Conservation (phyloP, 805 yeast species). For the Allodekkera sacchari region DNA sequence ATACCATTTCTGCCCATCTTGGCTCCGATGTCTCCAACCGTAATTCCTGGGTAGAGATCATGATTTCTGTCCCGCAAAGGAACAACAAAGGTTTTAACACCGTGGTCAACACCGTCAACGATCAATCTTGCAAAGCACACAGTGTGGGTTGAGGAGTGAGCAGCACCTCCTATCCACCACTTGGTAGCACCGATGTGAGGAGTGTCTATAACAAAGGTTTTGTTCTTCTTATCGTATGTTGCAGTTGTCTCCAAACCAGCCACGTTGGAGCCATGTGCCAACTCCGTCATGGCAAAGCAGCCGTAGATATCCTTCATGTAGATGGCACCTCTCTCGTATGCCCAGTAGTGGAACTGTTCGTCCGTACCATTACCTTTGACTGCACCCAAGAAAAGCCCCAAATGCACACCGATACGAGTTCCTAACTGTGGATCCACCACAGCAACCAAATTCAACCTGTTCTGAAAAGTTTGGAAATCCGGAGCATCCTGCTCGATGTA, state of each 20-base stretch:
- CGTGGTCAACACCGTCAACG: conserved; percentile 78
- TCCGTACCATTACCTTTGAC: conserved; percentile 82
- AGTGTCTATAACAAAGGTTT: conserved; percentile 70
- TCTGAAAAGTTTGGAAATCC: conserved; percentile 39
- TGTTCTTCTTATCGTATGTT: conserved; percentile 54
- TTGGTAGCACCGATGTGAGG: conserved; percentile 91
- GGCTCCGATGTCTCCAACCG: conserved; percentile 87
- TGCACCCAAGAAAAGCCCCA: conserved; percentile 76
- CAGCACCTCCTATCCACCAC: conserved; percentile 99
- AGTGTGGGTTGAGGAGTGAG: conserved; percentile 85
- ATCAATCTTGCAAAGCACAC: conserved; percentile 79
- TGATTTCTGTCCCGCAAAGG: conserved; percentile 76
- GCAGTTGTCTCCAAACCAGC: conserved; percentile 94
- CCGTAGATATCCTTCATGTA: conserved; percentile 62
- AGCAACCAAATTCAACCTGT: conserved; percentile 50
- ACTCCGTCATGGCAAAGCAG: conserved; percentile 89
- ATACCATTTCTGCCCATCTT: conserved; percentile 96
- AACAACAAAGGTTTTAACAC: conserved; percentile 87
- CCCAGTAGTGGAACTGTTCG: conserved; percentile 81
- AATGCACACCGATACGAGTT: conserved; percentile 82
- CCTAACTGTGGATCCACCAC: conserved; percentile 71
- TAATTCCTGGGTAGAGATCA: conserved; percentile 67
- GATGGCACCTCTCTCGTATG: conserved; percentile 56
- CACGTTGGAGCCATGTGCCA: conserved; percentile 91
- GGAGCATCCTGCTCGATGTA: conserved; percentile 44